Conservation (phyloP, 1,284 basidiomycete species). For the Austropuccinia psidii region DNA sequence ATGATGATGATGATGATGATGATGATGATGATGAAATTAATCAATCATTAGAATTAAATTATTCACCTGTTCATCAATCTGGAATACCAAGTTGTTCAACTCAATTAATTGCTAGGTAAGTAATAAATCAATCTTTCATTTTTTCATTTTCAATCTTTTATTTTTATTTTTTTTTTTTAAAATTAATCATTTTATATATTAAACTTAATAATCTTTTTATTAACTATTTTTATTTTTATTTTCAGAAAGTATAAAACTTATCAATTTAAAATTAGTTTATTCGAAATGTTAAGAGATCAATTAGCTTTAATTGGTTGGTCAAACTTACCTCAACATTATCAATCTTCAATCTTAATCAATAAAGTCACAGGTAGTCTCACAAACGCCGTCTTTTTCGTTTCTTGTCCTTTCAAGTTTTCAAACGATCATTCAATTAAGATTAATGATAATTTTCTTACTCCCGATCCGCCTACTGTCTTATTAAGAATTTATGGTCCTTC, state of each 20-base stretch:
- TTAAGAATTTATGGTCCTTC: conserved; percentile 83
- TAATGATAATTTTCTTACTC: conserved; percentile 42
- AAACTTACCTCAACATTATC: neutral
- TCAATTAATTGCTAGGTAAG: too few relatives aligned
- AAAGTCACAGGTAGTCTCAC: conserved; percentile 67
- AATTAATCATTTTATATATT: too few relatives aligned
- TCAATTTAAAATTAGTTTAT: conserved; percentile 8
- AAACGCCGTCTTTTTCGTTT: conserved; percentile 86
- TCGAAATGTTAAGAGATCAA: conserved; percentile 10
- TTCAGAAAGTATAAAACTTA: conserved; percentile 14
- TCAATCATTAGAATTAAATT: too few relatives aligned
- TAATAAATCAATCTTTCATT: too few relatives aligned
- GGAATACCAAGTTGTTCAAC: too few relatives aligned
- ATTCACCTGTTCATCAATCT: too few relatives aligned
- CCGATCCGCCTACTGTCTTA: conserved; percentile 60
- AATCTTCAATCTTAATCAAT: conserved; percentile 38
- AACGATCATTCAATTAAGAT: conserved; percentile 40
- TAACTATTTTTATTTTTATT: too few relatives aligned
- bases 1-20: too few relatives aligned
- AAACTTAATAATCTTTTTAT: too few relatives aligned
- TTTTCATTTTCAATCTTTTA: too few relatives aligned
- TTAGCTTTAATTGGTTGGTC: conserved; percentile 15
- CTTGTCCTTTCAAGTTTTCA: conserved; percentile 50
- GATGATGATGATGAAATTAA: too few relatives aligned
- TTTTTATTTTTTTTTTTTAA: too few relatives aligned